Conservation (phyloP, 768 basidiomycete genomes). For the Suillus ampliporus region DNA sequence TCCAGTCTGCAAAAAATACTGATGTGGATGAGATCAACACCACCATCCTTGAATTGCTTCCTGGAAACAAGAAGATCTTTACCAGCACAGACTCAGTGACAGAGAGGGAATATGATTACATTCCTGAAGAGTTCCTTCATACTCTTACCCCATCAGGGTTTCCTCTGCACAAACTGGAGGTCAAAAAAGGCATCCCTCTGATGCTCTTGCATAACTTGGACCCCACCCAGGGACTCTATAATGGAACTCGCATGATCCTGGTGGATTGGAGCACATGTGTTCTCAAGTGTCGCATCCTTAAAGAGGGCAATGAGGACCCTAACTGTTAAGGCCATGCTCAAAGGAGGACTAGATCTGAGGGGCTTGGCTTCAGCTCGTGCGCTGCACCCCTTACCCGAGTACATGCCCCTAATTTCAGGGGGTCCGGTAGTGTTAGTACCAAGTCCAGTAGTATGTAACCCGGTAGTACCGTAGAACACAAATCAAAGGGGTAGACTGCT, state of each 20-base stretch:
- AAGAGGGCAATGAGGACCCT: constrained; percentile 29
- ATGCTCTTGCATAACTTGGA: constrained; percentile 52
- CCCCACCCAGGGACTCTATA: constrained; percentile 42
- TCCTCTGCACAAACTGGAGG: constrained; percentile 41
- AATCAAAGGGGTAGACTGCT: no score
- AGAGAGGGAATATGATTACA: constrained; percentile 28
- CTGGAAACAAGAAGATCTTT: constrained; percentile 27
- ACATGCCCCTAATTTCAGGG: no score
- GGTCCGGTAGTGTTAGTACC: no score
- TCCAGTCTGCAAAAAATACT: constrained; percentile 35
- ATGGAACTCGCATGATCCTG: constrained; percentile 39
- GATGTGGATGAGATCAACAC: constrained; percentile 41
- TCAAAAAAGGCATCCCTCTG: constrained; percentile 42
- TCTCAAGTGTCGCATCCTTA: constrained; percentile 31
- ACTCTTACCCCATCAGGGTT: constrained; percentile 44
- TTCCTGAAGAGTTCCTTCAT: constrained; percentile 46
- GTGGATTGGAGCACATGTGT: constrained; percentile 27
- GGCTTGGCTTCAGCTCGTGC: no score
- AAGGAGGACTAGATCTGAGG: no score
- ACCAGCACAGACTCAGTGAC: constrained; percentile 38
- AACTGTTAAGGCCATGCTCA: no score
- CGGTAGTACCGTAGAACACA: no score
- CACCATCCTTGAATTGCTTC: constrained; percentile 27
- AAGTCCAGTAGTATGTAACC: no score
- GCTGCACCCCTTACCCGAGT: no score